Conservation (phyloP, 768 basidiomycete species). For the Naganishia onofrii region DNA sequence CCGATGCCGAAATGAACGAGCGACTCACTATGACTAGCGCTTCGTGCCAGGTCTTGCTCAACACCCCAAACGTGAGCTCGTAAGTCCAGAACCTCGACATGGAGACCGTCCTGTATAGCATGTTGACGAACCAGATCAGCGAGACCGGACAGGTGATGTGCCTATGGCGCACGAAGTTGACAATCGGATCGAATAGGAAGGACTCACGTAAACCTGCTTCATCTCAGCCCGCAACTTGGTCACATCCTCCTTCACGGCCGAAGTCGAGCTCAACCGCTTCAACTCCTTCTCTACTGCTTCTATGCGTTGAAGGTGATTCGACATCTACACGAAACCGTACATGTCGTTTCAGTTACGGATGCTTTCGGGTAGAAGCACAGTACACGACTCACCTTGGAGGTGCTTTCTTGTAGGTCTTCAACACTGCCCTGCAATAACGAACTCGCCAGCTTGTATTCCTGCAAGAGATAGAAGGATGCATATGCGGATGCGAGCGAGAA, state of each 20-base stretch:
- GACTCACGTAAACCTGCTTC: constrained; percentile 70
- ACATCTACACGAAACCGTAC: constrained; percentile 37
- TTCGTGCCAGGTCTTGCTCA: constrained; percentile 49
- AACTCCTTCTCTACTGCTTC: constrained; percentile 87
- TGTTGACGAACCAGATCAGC: not conserved
- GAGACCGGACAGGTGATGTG: not conserved
- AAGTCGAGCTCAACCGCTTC: constrained; percentile 65
- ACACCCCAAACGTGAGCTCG: constrained; percentile 52
- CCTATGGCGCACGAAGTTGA: no score
- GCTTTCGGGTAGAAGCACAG: not conserved
- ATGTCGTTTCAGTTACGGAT: not conserved
- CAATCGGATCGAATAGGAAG: not conserved
- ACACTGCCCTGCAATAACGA: constrained; percentile 83
- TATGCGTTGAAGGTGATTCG: constrained; percentile 47
- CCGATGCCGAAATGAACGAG: not conserved
- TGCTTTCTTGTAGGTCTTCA: constrained; percentile 77
- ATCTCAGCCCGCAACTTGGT: constrained; percentile 71
- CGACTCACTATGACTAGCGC: constrained; percentile 30
- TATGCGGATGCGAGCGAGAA: constrained; percentile 84
- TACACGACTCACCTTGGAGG: constrained; percentile 63
- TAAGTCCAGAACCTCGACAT: constrained; percentile 50
- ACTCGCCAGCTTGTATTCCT: constrained; percentile 85
- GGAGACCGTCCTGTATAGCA: constrained; percentile 47
- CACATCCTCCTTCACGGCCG: constrained; percentile 77
- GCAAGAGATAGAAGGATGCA: constrained; percentile 80